Evolutionary conservation across 192 early-diverging fungal species (phyloP), one percentile per base, ranked within the genome.

Genomic region (Spizellomyces punctatus): DNA sequence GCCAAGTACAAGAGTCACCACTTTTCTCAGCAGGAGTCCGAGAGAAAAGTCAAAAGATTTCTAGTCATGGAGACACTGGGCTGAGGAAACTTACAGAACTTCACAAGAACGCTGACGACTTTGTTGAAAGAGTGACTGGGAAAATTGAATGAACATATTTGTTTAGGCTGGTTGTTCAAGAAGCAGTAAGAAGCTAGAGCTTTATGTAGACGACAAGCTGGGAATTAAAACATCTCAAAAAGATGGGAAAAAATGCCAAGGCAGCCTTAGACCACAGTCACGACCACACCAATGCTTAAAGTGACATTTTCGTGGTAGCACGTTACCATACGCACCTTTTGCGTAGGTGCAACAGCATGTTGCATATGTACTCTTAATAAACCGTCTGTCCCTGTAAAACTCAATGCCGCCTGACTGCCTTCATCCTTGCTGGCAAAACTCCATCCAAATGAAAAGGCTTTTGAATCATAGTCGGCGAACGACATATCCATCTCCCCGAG

Each of bases 291-390:
- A 4, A 69, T 69, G n/a, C 4, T 1, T 1, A 69, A 6, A 3
- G 70, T 72, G 2, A 72, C 70, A 46, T 72, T 72, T 50, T 72
- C 70, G 52, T 45, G 22, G 52, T 72, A 72, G 6, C 12, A 9
- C 0, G 22, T 41, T 0, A 63, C 12, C 0, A 63, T 5, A 17
- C 62, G 5, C 6, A 72, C 70, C 1, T 14, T 21, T 5, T 12
- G 48, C 0, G 62, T 22, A 43, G 70, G 62, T 17, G 61, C 46
- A 1, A 63, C 6, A 0, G 14, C 36, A 60, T 64, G 8, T 14
- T 10, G 70, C n/a, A n/a, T 60, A 8, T 60, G 10, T 10, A 60
- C 22, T 22, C 22, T 60, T 22, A 60, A 12, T 17, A 60, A 9
- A 12, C 14, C 10, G 22, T 60, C 58, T 22, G 58, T 60, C 9